Evolutionary conservation across 2,329 filamentous ascomycete genomes (phyloP), one percentile per base, ranked within the genome.

Genomic region (Exserohilum turcica): DNA sequence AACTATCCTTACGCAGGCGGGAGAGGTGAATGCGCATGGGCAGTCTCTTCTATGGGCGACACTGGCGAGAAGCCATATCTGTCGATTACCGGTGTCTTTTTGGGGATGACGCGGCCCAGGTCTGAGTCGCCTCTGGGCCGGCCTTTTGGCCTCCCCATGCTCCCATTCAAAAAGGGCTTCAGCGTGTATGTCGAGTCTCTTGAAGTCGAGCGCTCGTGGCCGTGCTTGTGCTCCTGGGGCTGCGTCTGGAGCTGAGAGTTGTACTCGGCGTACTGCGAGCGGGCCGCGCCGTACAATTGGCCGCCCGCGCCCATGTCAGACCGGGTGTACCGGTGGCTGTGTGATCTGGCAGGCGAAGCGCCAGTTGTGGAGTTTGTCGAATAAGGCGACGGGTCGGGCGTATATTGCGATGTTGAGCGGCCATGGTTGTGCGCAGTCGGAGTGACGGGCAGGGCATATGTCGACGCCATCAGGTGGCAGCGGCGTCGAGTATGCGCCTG

Each of bases 121-220:
- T 80, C 77, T 13, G 77, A 78, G 43, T 79, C 76, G 44, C 78
- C 77, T 67, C 77, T 66, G 46, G 75, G 60, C 45, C 78, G 69
- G 46, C 70, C 70, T 60, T 65, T 70, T 9, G 70, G 48, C 54
- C 63, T 55, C n/a, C 60, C 65, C 16, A 44, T 44, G 19, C n/a
- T 31, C 8, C 27, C 28, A 29, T 62, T 65, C 45, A 65, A 59
- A 43, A 68, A 65, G 6, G 72, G 66, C 46, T 67, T 70, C 49
- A 72, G 45, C 6, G 67, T 63, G 48, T 67, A 66, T 15, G 62
- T 56, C n/a, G 65, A 67, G 36, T 71, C 68, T 36, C 57, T 68
- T 3, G 70, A 72, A 29, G 53, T 51, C 28, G 66, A 60, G 21
- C 60, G 57, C 38, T 47, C 62, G 46, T 65, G 66, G 13, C 48